Evolutionary conservation across 1,139 yeast genomes (phyloP), one percentile per base, ranked within the genome.

Genomic region (Lodderomyces pseudojiufengensis): DNA sequence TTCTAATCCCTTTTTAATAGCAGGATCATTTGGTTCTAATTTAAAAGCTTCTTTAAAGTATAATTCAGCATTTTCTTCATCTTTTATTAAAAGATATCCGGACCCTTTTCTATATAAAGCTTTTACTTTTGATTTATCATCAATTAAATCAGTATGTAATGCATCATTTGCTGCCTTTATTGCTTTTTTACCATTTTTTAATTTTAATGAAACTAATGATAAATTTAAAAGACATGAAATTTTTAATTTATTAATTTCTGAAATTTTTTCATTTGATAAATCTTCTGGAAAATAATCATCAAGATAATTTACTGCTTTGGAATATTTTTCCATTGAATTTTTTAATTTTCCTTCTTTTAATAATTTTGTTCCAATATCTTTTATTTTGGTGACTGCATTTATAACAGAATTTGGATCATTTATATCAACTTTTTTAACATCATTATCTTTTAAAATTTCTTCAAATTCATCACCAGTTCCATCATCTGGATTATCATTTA

Each of bases 381-480:
- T 90, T 50, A 90, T 73, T n/a, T 63, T 62, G 27, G 65, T 64
- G 10, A 83, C 80, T 1, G 90, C 95, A 26, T 65, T 64, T 49
- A 83, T 70, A 6, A 86, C 94, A 7, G 82, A 65, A 29, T 73
- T 76, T 10, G 86, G 79, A 27, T 76, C 62, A 12, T 70, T 65
- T 18, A 72, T 49, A 50, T 86, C 84, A 29, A 85, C 76, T 35
- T 65, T 70, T 15, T 20, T 28, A 3, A 21, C 15, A 40, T 76
- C 80, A 51, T 87, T 90, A 54, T 85, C 95, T 30, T 76, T 81
- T 41, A 90, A 69, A 15, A 71, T 70, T 36, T 82, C 94, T 55
- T 86, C 97, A 55, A 81, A 88, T 26, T 70, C 61, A 55, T 90
- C 97, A 13, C 96, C 97, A 18, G 87, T 82, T 13, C 85, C 90